phyloP scores from a whole-genome alignment of 202 grass and related monocot genomes.

The Sporobolus alterniflorus region DNA sequence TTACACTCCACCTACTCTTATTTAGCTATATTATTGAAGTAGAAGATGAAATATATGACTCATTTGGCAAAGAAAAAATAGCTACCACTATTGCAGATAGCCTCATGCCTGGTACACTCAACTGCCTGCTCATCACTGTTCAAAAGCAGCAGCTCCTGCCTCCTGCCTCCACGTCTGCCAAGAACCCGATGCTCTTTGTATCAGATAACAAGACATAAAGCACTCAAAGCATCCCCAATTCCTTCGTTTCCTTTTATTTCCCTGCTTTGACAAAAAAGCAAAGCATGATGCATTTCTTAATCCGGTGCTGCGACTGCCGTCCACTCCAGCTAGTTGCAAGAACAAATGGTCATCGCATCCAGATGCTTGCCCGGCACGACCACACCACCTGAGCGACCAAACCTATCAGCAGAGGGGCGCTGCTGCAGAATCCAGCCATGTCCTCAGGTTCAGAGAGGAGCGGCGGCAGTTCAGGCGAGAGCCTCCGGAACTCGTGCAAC shows the following conservation, averaged over 20 bases:
- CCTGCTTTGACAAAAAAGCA: conserved; percentile 64
- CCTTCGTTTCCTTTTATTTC: conserved; percentile 29
- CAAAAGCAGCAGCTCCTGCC: conserved; percentile 3
- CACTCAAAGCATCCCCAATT: conserved; percentile 46
- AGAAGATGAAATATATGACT: no score
- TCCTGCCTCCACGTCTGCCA: neutral
- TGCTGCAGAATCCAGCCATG: conserved; percentile 30
- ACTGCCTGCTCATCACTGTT: neutral
- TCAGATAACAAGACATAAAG: conserved; percentile 38
- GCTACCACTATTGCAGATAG: no score
- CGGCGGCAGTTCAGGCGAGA: conserved; percentile 13
- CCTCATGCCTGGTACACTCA: neutral
- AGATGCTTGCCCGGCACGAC: conserved; percentile 2
- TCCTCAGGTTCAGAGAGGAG: conserved; percentile 22
- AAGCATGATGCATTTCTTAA: conserved; percentile 56
- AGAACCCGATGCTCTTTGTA: conserved; percentile 59
- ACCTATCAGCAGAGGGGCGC: neutral
- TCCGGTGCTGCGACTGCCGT: neutral
- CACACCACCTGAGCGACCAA: neutral
- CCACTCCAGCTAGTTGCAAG: conserved; percentile 16
- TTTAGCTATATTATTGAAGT: no score
- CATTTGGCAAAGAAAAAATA: no score
- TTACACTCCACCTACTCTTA: no score
- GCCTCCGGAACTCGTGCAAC: conserved; percentile 38
- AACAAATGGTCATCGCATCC: conserved; percentile 16